phyloP scores from a whole-genome alignment of 2,329 filamentous ascomycete species.

The Fusarium continuum region DNA sequence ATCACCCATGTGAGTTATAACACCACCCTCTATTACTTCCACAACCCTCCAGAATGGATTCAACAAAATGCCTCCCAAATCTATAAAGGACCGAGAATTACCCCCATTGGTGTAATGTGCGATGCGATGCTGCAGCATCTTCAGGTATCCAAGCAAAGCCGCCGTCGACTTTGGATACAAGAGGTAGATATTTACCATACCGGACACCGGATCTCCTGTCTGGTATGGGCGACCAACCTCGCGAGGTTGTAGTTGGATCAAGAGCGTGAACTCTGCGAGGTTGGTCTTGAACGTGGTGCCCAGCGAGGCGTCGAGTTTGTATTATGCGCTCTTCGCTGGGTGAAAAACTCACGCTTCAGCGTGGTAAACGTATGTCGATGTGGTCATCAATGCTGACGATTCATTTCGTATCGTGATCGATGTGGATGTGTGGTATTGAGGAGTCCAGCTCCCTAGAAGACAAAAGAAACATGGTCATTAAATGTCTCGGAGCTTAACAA shows the following conservation, averaged over 20 bases:
- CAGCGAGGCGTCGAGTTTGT: constrained; percentile 11
- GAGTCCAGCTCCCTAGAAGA: constrained; percentile 23
- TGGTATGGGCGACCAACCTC: constrained; percentile 28
- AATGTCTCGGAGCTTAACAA: neutral
- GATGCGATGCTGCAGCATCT: neutral
- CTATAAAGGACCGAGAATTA: constrained; percentile 15
- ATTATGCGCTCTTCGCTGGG: constrained; percentile 8
- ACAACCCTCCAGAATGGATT: neutral
- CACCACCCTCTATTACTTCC: constrained; percentile 1
- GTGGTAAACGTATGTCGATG: constrained; percentile 27
- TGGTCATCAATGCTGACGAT: neutral
- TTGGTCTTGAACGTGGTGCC: constrained; percentile 34
- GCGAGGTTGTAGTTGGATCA: neutral
- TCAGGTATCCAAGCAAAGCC: constrained; percentile 6
- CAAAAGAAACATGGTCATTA: neutral
- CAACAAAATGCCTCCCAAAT: neutral
- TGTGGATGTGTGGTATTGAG: neutral
- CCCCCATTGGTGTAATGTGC: neutral
- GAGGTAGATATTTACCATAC: constrained; percentile 16
- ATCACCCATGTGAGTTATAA: neutral
- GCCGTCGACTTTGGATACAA: constrained; percentile 3
- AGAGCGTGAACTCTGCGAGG: neutral
- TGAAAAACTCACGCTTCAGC: constrained; percentile 17
- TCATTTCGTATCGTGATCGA: neutral
- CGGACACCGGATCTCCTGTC: constrained; percentile 9